Percentiles rank a stretch among this genome's conserved stretches.
Evolutionary conservation across 441 rosid genomes (phyloP).

Genomic region (Theobroma grandiflorum): DNA sequence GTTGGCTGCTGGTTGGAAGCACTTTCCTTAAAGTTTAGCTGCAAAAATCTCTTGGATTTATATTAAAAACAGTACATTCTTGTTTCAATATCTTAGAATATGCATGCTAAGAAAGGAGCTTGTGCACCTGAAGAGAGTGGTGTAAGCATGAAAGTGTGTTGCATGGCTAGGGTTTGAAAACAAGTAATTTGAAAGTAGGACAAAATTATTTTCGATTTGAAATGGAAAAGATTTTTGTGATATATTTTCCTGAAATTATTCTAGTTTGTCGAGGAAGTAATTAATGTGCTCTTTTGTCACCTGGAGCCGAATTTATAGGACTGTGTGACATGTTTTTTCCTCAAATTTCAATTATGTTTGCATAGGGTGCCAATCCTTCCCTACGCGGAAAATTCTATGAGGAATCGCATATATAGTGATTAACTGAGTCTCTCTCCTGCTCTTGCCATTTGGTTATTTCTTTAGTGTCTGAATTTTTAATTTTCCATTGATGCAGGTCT

Average conservation of each 20-base stretch:
- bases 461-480: not conserved
- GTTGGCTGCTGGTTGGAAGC: not conserved
- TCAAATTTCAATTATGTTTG: not conserved
- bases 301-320: not conserved
- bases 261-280: not conserved
- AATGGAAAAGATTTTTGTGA: not conserved
- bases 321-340: not conserved
- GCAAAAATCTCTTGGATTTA: not conserved
- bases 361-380: not conserved
- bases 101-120: conserved; percentile 8
- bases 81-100: too few species aligned
- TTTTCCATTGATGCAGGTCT: conserved; percentile 37
- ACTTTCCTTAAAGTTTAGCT: not conserved
- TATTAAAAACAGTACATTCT: not conserved
- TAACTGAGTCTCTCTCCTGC: not conserved
- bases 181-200: not conserved
- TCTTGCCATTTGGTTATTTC: not conserved
- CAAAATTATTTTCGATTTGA: not conserved
- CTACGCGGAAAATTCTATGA: not conserved
- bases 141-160: not conserved
- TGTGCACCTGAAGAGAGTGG: not conserved
- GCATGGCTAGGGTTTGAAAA: not conserved
- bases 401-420: not conserved
- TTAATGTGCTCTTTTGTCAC: not conserved
- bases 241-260: not conserved